Evolutionary conservation across 2,329 filamentous ascomycete genomes (phyloP), one percentile per base, ranked within the genome.

Genomic region (Chaetomium strumarium): DNA sequence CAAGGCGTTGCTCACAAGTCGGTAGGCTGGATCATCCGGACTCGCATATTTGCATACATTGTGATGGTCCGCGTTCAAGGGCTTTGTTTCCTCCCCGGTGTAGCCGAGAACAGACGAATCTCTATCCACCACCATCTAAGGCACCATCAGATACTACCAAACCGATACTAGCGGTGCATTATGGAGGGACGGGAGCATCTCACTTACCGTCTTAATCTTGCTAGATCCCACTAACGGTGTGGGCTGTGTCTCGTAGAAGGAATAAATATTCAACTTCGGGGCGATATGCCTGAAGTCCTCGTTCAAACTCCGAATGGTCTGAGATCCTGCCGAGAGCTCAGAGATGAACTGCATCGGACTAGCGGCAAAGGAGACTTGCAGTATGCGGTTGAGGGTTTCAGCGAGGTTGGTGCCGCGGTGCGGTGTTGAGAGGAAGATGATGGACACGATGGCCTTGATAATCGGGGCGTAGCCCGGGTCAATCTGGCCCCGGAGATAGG

Each of bases 61-160:
- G 38, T 70, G 69, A 48, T 75, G 73, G 49, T 75, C 68, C 9
- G 72, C 72, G 51, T 65, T 55, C 33, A 77, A 58, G 3, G 66
- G 55, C 37, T 61, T 67, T 1, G 68, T 68, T 1, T 63, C 63
- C 57, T 77, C 74, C 3, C 63, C 63, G 0, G 64, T 66, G 52
- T 73, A 75, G 1, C 72, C 73, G 2, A 76, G 64, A 0, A 69
- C 62, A 0, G 74, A 66, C 0, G 73, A 74, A 5, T 74, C 68
- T 13, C 67, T 68, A 11, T 54, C 56, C 31, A 58, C 19, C 5
- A 58, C 48, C 56, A 55, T 53, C 52, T 53, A 19, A n/a, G 19
- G 13, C 8, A 17, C 8, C 10, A 20, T 24, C 19, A 50, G 43
- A 34, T 19, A 38, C 24, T 24, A 7, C 24, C 7, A 4, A 24